These are phyloP conservation scores for Paraconiothyrium brasiliense DNA, from an alignment of 2,329 filamentous ascomycete species.

Conservation along the genomic window DNA sequence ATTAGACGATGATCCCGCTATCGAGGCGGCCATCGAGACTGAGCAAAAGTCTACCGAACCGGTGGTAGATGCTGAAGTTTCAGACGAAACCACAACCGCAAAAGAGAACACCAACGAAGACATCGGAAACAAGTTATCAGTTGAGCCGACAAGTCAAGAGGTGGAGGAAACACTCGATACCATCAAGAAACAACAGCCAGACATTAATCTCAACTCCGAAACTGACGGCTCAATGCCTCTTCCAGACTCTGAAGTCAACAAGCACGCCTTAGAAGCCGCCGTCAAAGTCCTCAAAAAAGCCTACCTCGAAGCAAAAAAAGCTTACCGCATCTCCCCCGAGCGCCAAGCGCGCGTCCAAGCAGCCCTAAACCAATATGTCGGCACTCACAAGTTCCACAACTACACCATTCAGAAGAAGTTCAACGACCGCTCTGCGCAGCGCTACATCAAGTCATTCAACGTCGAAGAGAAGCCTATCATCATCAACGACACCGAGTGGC, in stretches of 20 bases:
- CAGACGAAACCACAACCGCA: conserved; percentile 8
- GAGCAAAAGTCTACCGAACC: conserved; percentile 21
- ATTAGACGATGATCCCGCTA: conserved; percentile 41
- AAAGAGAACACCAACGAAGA: conserved; percentile 13
- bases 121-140: conserved; percentile 17
- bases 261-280: conserved; percentile 52
- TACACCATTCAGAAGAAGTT: conserved; percentile 91
- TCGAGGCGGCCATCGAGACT: conserved; percentile 41
- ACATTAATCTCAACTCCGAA: conserved; percentile 34
- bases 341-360: conserved; percentile 80
- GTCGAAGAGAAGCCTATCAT: conserved; percentile 73
- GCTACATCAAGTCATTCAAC: conserved; percentile 91
- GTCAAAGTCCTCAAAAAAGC: conserved; percentile 74
- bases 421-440: conserved; percentile 83
- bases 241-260: conserved; percentile 38
- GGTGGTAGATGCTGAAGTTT: conserved; percentile 18
- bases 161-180: conserved; percentile 35
- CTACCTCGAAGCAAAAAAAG: conserved; percentile 82
- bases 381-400: conserved; percentile 95
- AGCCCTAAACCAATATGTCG: conserved; percentile 77
- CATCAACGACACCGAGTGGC: conserved; percentile 93
- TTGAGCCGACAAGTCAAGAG: conserved; percentile 27
- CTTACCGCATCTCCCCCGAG: conserved; percentile 78
- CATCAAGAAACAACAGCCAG: conserved; percentile 38
- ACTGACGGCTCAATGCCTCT: conserved; percentile 43